A percentile compares a stretch with the other conserved stretches of the same genome.
phyloP scores from a whole-genome alignment of 371 early-diverging fungal species.

The Catenaria anguillulae region DNA sequence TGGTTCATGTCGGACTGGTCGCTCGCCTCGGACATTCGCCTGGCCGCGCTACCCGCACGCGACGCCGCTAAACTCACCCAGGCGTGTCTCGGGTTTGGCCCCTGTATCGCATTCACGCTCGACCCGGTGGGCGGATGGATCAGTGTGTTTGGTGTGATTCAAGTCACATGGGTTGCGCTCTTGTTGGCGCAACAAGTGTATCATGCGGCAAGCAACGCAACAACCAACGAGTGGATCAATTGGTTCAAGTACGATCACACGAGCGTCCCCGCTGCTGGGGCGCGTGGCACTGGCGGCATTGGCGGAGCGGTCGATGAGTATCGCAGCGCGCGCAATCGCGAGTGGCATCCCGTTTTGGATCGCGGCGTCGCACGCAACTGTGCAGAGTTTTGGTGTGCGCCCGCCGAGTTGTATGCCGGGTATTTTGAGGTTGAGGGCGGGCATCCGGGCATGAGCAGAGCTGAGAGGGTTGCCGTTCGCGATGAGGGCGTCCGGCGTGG shows the following conservation, averaged over 20 bases:
- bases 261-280: constrained; percentile 20
- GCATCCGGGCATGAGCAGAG: neutral
- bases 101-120: constrained; percentile 39
- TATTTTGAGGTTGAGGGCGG: neutral
- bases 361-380: constrained; percentile 21
- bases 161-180: constrained; percentile 64
- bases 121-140: constrained; percentile 56
- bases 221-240: constrained; percentile 83
- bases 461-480: too few relatives aligned
- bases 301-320: neutral
- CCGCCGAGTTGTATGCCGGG: constrained; percentile 1
- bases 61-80: neutral
- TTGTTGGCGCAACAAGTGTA: constrained; percentile 56
- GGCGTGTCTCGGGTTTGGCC: constrained; percentile 19
- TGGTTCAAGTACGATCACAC: constrained; percentile 26
- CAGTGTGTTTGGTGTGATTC: constrained; percentile 51
- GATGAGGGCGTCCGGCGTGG: too few relatives aligned
- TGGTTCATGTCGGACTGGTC: constrained; percentile 25
- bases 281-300: neutral
- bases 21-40: neutral
- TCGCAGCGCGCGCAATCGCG: neutral
- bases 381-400: constrained; percentile 23
- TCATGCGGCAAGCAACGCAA: constrained; percentile 59
- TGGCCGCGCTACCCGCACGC: neutral
- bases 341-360: constrained; percentile 13